Base-by-base conservation (phyloP, 257 asterid genomes). In the Datura wrightii region DNA sequence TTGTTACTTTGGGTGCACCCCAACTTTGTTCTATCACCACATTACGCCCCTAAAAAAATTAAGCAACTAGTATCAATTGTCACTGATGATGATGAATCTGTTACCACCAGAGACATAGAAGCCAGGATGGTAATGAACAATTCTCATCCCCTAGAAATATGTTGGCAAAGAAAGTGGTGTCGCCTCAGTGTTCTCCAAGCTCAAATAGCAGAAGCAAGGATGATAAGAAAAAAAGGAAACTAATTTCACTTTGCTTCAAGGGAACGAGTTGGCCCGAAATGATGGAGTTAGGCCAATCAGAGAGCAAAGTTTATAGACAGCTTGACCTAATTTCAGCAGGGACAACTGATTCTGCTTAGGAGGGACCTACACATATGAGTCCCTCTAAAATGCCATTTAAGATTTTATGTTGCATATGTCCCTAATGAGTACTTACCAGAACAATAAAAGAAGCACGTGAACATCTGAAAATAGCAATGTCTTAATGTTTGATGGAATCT, bases 1-100 rank as follows among this genome's bases (percentile, higher is more conserved):
- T 96, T 50, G 99, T 96, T 86, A 96, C 98, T 87, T 96, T 96
- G 10, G 99, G 99, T 76, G 98, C 99, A 83, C 99, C 99, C 98
- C 98, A 95, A 56, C 98, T 96, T 93, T 96, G 98, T 85, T 96
- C 99, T 85, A 96, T 93, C 85, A 96, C 98, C 58, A 96, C 99
- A 85, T 90, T 92, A 52, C 98, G 98, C 41, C 99, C 99, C 99
- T 96, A 79, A 37, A 83, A 56, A 36, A 82, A 24, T 24, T 46
- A 82, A 62, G 42, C 82, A 31, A 31, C 48, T 78, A 78, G 11
- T 36, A 24, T 78, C 48, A 78, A 52, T 78, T 31, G 63, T 15
- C 82, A 52, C 19, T 1, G 0, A 8, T 52, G 63, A 78, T 31
- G 82, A 78, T 78, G 46, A 34, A 6, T 71, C 37, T 5, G 24